phyloP scores from a whole-genome alignment of 2,329 filamentous ascomycete species.

The Cercospora zeina region DNA sequence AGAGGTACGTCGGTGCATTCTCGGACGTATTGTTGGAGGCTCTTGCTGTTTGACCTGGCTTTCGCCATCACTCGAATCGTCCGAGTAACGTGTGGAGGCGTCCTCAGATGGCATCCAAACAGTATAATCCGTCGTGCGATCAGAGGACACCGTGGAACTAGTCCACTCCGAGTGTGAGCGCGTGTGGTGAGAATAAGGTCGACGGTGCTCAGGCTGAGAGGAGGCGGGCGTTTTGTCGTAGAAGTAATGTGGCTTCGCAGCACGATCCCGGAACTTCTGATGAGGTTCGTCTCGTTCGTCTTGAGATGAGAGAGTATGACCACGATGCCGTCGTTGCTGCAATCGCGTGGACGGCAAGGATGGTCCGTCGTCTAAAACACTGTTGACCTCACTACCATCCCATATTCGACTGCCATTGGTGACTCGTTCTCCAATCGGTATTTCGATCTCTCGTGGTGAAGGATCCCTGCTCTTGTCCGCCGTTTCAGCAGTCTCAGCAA shows the following conservation, averaged over 20 bases:
- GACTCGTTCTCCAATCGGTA: slow-evolving; percentile 62
- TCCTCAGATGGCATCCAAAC: slow-evolving; percentile 53
- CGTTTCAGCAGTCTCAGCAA: slow-evolving; percentile 18
- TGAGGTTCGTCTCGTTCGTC: slow-evolving; percentile 21
- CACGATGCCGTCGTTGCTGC: slow-evolving; percentile 31
- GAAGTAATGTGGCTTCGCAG: slow-evolving; percentile 30
- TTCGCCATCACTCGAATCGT: slow-evolving; percentile 37
- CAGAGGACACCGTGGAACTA: slow-evolving; percentile 23
- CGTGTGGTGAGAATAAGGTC: slow-evolving; percentile 28
- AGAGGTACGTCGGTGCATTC: slow-evolving; percentile 48
- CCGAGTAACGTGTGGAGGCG: slow-evolving; percentile 35
- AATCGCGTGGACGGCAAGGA: slow-evolving; percentile 8
- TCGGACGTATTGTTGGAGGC: slow-evolving; percentile 36
- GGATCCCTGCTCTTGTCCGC: slow-evolving; percentile 29
- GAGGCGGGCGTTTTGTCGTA: slow-evolving; percentile 27
- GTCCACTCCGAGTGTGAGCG: slow-evolving; percentile 36
- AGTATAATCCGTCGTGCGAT: slow-evolving; percentile 43
- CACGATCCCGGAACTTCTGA: slow-evolving; percentile 22
- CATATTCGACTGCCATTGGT: slow-evolving; percentile 50
- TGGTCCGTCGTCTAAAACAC: slow-evolving; percentile 27
- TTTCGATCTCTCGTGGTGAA: slow-evolving; percentile 55
- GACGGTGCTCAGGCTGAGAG: slow-evolving; percentile 15
- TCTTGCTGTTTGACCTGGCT: slow-evolving; percentile 15
- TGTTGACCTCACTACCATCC: slow-evolving; percentile 44
- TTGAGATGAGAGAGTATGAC: slow-evolving; percentile 22